Conservation (phyloP, 1,139 yeast genomes). For the Ogataea hybrid region DNA sequence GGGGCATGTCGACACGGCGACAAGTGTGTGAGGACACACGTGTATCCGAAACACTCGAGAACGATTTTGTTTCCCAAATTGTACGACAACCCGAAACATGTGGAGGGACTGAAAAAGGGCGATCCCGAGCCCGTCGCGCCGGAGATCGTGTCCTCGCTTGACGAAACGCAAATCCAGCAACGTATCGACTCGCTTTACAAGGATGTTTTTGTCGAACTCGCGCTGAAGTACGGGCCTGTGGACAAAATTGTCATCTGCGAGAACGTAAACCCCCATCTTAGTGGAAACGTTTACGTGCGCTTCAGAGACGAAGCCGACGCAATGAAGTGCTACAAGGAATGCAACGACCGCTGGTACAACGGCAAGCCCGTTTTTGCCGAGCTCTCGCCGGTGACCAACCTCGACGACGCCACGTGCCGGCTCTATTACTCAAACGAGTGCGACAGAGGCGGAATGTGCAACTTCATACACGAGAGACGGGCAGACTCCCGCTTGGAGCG, state of each 20-base stretch:
- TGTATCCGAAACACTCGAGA: conserved; percentile 63
- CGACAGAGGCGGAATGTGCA: conserved; percentile 77
- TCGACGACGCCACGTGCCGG: conserved; percentile 71
- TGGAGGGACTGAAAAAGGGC: conserved; percentile 23
- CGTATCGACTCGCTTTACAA: conserved; percentile 66
- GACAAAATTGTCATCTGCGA: conserved; percentile 74
- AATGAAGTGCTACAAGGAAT: conserved; percentile 50
- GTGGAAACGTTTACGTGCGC: conserved; percentile 80
- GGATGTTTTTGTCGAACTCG: conserved; percentile 69
- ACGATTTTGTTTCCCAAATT: conserved; percentile 69
- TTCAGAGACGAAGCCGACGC: conserved; percentile 61
- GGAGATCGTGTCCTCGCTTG: conserved; percentile 8
- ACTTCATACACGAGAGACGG: conserved; percentile 75
- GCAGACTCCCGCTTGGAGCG: conserved; percentile 47
- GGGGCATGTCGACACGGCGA: conserved; percentile 97
- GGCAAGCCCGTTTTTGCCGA: conserved; percentile 81
- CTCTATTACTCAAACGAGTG: conserved; percentile 39
- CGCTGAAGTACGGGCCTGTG: conserved; percentile 60
- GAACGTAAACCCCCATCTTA: conserved; percentile 75
- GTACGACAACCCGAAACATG: conserved; percentile 61
- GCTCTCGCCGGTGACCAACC: conserved; percentile 70
- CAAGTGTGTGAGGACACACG: conserved; percentile 77
- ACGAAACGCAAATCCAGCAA: conserved; percentile 43
- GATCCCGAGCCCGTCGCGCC: conserved; percentile 1
- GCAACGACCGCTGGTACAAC: conserved; percentile 82